Base-by-base conservation (phyloP, 495 filamentous ascomycete species). In the Penicillium argentinense region DNA sequence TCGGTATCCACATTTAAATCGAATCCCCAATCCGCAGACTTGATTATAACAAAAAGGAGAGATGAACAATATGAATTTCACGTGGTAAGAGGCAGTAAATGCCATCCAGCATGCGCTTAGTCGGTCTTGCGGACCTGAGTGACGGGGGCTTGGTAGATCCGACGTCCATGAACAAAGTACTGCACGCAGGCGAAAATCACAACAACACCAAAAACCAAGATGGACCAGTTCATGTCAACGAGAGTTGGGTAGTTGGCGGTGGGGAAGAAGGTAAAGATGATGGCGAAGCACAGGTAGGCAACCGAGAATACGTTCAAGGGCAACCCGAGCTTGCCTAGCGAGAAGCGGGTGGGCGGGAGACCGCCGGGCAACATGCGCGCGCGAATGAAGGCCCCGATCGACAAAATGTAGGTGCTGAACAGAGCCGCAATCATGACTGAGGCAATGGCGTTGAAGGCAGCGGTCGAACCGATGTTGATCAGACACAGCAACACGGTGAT, bases 191-290 rank as follows among this genome's bases (percentile, higher is more conserved):
- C 62, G 42, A 71, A 69, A 18, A 77, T 66, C 1, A 76, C 54
- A n/a, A 71, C 67, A 9, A 56, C 59, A 3, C 72, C 73, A 17
- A 70, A 65, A 39, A 77, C 72, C 3, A 65, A 42, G 14, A 65
- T 62, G 5, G 65, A 69, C 50, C 66, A 73, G 45, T 77, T 76
- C 73, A 77, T 75, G 26, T 49, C 49, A 13, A 53, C 45, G 0
- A 56, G 59, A 2, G 60, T 66, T 3, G 64, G 63, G 32, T 63
- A 42, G 24, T 53, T 62, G 0, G 61, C 44, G 1, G 63, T 66
- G 0, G 74, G 74, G 68, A 72, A 77, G 46, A 75, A 76, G 29
- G 69, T 75, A 45, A 74, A 76, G 27, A 74, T 64, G 13, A 70
- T 64, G 18, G 68, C 54, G 19, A 63, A 63, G 51, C 51, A 56